Evolutionary conservation across 257 asterid species (phyloP), one percentile per base, ranked within the genome.

Genomic region (Henckelia pumila): DNA sequence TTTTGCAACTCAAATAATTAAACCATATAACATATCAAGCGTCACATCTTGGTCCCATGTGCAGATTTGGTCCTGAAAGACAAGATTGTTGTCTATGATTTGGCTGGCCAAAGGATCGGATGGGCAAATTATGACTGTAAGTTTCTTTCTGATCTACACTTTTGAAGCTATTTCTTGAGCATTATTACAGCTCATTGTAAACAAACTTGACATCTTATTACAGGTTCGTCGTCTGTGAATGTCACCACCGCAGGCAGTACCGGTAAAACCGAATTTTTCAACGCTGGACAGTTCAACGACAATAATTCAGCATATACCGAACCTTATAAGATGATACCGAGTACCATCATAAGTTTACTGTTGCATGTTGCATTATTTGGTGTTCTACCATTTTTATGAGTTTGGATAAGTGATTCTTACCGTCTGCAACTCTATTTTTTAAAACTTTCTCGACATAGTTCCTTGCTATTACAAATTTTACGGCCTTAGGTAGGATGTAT

Each of bases 91-190:
- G 96, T 90, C 24, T 94, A 94, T 71, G 99, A 94, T 84, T 73
- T 94, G 82, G 95, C 74, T 57, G 81, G 77, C 29, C 95, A 88
- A 64, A 81, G 82, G 76, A 83, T 94, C 28, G 99, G 99, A 78
- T 94, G 99, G 99, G 85, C 82, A 9, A 89, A 83, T 65, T 91
- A 86, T 56, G 95, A 94, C 82, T 91, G 99, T 94, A 88, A 91
- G 96, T 86, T 77, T 68, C 29, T n/a, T 71, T 52, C 23, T 35
- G 16, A 1, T 56, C 33, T 30, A 17, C n/a, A 24, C 10, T 32
- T 63, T 57, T 17, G 25, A 22, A 44, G 20, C 58, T 23, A 47
- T 44, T 17, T 37, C 32, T 23, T 57, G 26, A 23, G 9, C 4
- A 30, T 25, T 21, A 37, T 30, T 20, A 5, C 17, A 23, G 67